Percentiles rank a stretch among this genome's conserved stretches.
These are phyloP conservation scores for Globisporangium spiculum DNA, from an alignment of 352 stramenopile species.

Conservation along the genomic window DNA sequence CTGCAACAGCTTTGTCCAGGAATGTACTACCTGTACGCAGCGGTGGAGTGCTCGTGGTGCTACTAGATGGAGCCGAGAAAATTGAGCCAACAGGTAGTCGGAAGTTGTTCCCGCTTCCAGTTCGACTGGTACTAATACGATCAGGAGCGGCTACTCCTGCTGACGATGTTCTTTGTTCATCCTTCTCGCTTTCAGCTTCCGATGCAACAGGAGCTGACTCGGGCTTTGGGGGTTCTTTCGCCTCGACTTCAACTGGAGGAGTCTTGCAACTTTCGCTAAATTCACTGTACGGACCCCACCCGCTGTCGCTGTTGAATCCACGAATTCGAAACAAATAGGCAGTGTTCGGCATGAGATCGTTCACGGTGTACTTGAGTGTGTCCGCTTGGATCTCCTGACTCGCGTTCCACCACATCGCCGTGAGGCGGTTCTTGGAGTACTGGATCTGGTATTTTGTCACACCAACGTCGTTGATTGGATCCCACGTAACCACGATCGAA, in stretches of 20 bases:
- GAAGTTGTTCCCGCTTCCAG: constrained; percentile 19
- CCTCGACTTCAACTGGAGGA: constrained; percentile 10
- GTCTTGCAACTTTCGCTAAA: constrained; percentile 65
- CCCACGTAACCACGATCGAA: constrained; percentile 74
- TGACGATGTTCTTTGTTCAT: constrained; percentile 8
- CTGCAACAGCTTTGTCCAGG: constrained; percentile 69
- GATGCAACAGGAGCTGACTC: neutral
- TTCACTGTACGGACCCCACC: constrained; percentile 78
- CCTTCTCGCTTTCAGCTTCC: constrained; percentile 6
- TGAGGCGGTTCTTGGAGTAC: constrained; percentile 74
- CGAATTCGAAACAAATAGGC: constrained; percentile 76
- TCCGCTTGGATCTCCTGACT: constrained; percentile 63
- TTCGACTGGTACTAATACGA: constrained; percentile 11
- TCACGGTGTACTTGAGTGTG: constrained; percentile 52
- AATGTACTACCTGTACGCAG: constrained; percentile 68
- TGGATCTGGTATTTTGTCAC: constrained; percentile 80
- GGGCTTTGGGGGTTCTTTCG: constrained; percentile 10
- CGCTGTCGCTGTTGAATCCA: constrained; percentile 40
- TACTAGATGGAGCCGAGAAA: constrained; percentile 10
- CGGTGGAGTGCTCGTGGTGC: constrained; percentile 16
- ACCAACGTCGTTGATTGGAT: constrained; percentile 49
- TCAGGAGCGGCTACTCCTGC: neutral
- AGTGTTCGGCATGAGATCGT: constrained; percentile 56
- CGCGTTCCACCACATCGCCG: constrained; percentile 76
- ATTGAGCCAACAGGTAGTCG: constrained; percentile 16